Percentiles rank a stretch among this genome's conserved stretches.
Conservation (phyloP, 2,329 filamentous ascomycete genomes). For the Chaetomium strumarium region DNA sequence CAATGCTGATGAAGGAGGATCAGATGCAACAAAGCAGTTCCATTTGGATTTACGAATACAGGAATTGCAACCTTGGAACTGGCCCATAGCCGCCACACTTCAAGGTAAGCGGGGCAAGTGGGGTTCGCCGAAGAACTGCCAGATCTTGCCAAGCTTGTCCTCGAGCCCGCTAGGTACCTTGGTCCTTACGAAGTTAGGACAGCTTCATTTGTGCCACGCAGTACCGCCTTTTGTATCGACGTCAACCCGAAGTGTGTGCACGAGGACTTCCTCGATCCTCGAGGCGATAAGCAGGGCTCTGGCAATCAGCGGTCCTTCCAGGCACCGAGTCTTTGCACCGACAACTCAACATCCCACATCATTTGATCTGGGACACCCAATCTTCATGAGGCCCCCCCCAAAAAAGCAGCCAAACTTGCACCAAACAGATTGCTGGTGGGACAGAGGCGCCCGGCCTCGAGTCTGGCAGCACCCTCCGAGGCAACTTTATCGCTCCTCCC, state of each 20-base stretch:
- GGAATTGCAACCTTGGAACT: too few relatives aligned
- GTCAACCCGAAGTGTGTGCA: constrained; percentile 9
- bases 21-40: neutral
- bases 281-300: neutral
- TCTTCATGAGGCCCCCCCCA: too few relatives aligned
- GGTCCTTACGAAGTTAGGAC: too few relatives aligned
- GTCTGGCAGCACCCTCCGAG: constrained; percentile 1
- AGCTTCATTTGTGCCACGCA: constrained; percentile 19
- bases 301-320: neutral
- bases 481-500: constrained; percentile 8
- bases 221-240: constrained; percentile 22
- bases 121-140: neutral
- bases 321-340: neutral
- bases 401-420: neutral
- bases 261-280: neutral
- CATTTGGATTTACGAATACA: too few relatives aligned
- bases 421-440: neutral
- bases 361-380: too few relatives aligned
- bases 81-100: too few relatives aligned
- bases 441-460: neutral
- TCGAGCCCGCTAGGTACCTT: too few relatives aligned
- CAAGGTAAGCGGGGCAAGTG: too few relatives aligned
- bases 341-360: neutral
- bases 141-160: too few relatives aligned
- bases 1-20: neutral